Evolutionary conservation across 306 rosid genomes (phyloP), one percentile per base, ranked within the genome.

Genomic region (Castanospermum australe): DNA sequence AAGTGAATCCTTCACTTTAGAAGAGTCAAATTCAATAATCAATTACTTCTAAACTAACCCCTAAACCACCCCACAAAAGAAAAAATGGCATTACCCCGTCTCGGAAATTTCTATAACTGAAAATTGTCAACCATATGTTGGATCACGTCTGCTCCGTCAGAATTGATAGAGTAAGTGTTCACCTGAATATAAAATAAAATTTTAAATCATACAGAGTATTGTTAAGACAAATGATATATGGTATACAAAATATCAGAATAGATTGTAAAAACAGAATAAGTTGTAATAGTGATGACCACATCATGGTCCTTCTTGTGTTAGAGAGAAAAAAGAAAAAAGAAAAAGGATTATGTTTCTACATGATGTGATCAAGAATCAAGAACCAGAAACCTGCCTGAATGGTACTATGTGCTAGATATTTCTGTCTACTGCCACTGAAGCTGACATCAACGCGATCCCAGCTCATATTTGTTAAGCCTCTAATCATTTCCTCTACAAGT

Each of bases 371-470:
- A n/a, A n/a, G n/a, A n/a, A n/a, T 74, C 79, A 78, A 32, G 56
- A 73, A 42, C 47, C 25, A 59, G 51, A 15, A 57, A 73, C 86
- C 82, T 81, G 86, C 99, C 99, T 91, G 99, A 85, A 95, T 92
- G 71, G 96, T 83, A 48, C 32, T 84, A 71, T 95, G 99, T 2
- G 99, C 99, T 0, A 88, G 74, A 81, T 20, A 74, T 71, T 77
- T 88, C 85, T 89, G 97, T 78, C 45, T 85, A 71, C 87, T 90
- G 56, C 92, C 86, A 8, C 84, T 81, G 75, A 95, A 95, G 82
- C 82, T 88, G 54, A 95, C 97, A 84, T 95, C 98, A 60, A 95
- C 74, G 47, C 97, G 73, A 50, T 92, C 99, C 98, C 99, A 95
- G 80, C 90, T 85, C 89, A 94, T 42, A 18, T 82, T 81, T 33